These are phyloP conservation scores for Niveomyces coronatus DNA, from an alignment of 2,329 filamentous ascomycete genomes.

Conservation along the genomic window DNA sequence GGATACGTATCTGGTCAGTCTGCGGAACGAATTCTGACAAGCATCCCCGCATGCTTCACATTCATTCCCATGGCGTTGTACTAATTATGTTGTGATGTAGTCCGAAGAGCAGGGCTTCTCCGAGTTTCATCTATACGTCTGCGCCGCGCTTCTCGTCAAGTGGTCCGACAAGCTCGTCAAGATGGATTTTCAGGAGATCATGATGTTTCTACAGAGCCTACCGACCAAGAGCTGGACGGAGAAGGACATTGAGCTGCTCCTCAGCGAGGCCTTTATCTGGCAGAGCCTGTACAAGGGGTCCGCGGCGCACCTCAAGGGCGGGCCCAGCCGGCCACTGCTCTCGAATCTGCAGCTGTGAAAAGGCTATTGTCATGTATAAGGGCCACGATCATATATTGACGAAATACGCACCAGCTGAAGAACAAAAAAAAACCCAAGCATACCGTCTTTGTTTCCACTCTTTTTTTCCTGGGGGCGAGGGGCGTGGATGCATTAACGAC, in stretches of 20 bases:
- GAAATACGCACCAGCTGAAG: no score
- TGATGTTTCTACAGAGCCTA: conserved; percentile 97
- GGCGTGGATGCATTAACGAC: no score
- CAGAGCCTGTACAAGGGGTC: conserved; percentile 94
- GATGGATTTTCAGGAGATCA: conserved; percentile 97
- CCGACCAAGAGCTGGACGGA: conserved; percentile 93
- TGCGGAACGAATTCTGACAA: background rate
- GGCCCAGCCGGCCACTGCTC: conserved; percentile 24
- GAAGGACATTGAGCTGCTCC: conserved; percentile 90
- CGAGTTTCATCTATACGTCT: conserved; percentile 96
- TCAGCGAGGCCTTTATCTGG: conserved; percentile 98
- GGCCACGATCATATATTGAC: no score
- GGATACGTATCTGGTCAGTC: conserved; percentile 90
- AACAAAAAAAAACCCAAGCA: no score
- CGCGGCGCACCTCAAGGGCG: conserved; percentile 69
- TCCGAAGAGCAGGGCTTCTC: conserved; percentile 98
- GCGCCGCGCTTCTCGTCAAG: conserved; percentile 93
- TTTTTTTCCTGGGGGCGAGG: no score
- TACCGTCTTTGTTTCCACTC: no score
- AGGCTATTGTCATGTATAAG: background rate
- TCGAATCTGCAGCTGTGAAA: conserved; percentile 24
- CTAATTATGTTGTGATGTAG: no score
- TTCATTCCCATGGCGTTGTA: no score
- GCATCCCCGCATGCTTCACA: conserved; percentile 10
- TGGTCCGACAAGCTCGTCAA: conserved; percentile 92